Percentiles rank a stretch among this genome's conserved stretches.
Evolutionary conservation across 208 protist species (phyloP).

Genomic region (Acanthamoeba divionensis): DNA sequence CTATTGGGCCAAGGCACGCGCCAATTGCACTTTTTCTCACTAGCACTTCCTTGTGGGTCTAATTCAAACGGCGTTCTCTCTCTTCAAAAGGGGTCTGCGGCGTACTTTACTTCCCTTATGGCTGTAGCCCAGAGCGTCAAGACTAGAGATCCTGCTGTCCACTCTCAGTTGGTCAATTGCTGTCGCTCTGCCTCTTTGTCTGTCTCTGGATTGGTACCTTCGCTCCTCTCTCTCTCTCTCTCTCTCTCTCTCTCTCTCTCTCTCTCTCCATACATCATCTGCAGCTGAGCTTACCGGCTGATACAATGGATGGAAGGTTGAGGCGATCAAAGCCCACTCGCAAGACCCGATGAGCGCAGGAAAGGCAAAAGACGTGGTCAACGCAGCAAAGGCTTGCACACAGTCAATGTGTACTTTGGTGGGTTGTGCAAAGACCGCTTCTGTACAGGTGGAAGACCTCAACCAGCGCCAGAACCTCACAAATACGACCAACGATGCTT

Average conservation of each 20-base stretch:
- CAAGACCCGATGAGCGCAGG: neutral
- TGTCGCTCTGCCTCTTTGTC: no score
- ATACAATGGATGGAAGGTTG: neutral
- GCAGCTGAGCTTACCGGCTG: no score
- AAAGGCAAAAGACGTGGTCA: neutral
- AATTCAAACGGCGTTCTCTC: no score
- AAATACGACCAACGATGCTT: neutral
- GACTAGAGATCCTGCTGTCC: neutral
- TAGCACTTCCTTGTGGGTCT: no score
- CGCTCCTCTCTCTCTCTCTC: no score
- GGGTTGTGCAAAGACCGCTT: neutral
- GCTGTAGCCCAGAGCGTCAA: neutral
- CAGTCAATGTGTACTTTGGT: neutral
- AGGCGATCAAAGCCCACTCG: neutral
- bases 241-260: no score
- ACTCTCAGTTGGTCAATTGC: neutral
- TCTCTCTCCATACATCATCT: no score
- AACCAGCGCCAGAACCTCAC: neutral
- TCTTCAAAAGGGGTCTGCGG: neutral
- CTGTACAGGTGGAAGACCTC: neutral
- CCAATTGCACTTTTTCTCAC: no score
- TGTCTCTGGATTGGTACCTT: no score
- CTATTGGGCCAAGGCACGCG: conserved; percentile 16
- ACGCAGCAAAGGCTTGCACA: neutral
- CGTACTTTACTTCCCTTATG: neutral